Evolutionary conservation across 2,329 filamentous ascomycete genomes (phyloP), one percentile per base, ranked within the genome.

Genomic region (Aspergillus arachidicola): DNA sequence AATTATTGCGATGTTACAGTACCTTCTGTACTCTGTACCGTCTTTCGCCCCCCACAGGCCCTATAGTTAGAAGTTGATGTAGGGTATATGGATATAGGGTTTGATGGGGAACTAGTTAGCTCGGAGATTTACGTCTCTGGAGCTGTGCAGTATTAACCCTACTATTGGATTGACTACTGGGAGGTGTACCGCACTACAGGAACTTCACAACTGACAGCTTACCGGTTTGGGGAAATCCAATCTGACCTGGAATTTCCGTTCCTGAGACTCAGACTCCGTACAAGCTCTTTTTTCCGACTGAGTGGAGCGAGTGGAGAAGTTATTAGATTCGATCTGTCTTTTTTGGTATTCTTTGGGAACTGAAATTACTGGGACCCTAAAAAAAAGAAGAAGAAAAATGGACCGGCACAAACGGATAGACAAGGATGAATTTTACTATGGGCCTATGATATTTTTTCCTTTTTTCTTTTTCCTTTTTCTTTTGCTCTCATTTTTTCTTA

Each of bases 311-410:
- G 73, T 73, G 72, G 72, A 70, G 68, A 65, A 65, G 62, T 61
- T 60, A 64, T 73, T 73, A 71, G 73, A 68, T 70, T 70, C 73
- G 73, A 76, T 76, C 73, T 73, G 61, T 64, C 66, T 69, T 68
- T 70, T 66, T 26, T 55, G n/a, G 59, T 55, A 58, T 57, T 61
- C 48, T 68, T 62, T 55, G 46, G 61, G 64, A 62, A 62, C 62
- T 70, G 68, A 65, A 63, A 69, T 69, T 60, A 56, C 30, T 50
- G 59, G 54, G 23, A 48, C 53, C 46, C 46, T 41, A 57, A 56
- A 64, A 61, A 48, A 28, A 36, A 61, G 65, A 61, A 60, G 50
- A 63, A 65, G 55, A 34, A 60, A 43, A 60, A 66, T 43, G 48
- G 43, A 59, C 58, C 64, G 64, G 64, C 61, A 64, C 58, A 63